Percentiles rank a stretch among this genome's conserved stretches.
Conservation (phyloP, 2,329 filamentous ascomycete species). For the Cercospora brassicicola region DNA sequence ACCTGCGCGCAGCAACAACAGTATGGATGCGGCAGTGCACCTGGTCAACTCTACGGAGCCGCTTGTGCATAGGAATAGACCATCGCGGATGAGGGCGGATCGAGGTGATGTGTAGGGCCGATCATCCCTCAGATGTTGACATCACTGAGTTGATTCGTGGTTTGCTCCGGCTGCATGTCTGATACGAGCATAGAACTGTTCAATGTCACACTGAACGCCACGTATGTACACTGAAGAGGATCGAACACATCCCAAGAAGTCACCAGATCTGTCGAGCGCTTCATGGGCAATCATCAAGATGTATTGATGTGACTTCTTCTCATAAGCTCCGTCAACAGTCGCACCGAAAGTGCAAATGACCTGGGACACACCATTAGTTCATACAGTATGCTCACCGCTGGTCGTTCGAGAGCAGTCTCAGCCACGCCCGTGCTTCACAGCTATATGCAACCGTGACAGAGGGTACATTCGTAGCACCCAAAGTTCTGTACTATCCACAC, state of each 20-base stretch:
- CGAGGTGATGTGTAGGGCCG: neutral
- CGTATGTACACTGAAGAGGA: too few relatives aligned
- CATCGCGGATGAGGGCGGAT: neutral
- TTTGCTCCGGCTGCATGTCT: neutral
- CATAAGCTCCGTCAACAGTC: too few relatives aligned
- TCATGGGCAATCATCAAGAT: too few relatives aligned
- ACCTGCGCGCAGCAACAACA: neutral
- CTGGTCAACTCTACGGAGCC: neutral
- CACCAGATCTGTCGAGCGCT: too few relatives aligned
- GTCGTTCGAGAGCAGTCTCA: neutral
- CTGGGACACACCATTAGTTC: too few relatives aligned
- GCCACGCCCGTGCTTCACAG: neutral
- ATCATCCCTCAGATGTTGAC: neutral
- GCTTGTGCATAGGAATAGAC: neutral
- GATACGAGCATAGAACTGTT: neutral
- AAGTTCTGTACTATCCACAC: neutral
- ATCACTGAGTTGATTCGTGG: neutral
- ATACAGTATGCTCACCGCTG: too few relatives aligned
- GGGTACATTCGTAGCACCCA: neutral
- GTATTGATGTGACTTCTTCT: too few relatives aligned
- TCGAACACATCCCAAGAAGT: too few relatives aligned
- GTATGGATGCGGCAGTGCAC: neutral
- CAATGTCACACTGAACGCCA: too few relatives aligned
- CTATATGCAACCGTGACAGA: neutral
- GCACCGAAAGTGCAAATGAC: too few relatives aligned